Percentiles rank a stretch among this genome's conserved stretches.
Evolutionary conservation across 805 yeast species (phyloP).

Genomic region (Barnettozyma sucrosica): DNA sequence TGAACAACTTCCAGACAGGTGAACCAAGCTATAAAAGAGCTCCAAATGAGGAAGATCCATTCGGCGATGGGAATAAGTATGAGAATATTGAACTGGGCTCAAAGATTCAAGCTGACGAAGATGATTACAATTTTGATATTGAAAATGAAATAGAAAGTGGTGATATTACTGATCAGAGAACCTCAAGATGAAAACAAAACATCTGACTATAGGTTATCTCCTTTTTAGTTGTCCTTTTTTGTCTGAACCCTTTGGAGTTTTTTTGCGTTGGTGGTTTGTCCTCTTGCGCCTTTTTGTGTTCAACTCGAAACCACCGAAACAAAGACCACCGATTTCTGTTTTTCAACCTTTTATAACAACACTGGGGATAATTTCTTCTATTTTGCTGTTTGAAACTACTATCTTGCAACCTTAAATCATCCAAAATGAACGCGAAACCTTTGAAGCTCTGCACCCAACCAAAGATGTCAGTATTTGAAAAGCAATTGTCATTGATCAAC

Average conservation of each 20-base stretch:
- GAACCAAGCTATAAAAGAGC: slow-evolving; percentile 15
- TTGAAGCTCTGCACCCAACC: slow-evolving; percentile 13
- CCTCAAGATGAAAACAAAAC: background rate
- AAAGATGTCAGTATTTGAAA: slow-evolving; percentile 20
- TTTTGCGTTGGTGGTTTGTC: background rate
- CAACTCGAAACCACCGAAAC: background rate
- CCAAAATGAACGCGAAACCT: slow-evolving; percentile 4
- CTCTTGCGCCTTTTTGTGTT: background rate
- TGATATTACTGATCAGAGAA: background rate
- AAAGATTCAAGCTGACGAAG: background rate
- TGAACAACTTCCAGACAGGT: slow-evolving; percentile 15
- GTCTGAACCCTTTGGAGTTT: background rate
- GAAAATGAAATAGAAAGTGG: slow-evolving; percentile 16
- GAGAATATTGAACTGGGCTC: slow-evolving; percentile 22
- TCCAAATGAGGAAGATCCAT: slow-evolving; percentile 1
- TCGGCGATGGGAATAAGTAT: slow-evolving; percentile 8
- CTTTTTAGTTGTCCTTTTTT: too few relatives aligned
- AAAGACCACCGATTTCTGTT: background rate
- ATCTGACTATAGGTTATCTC: too few relatives aligned
- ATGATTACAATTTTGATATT: slow-evolving; percentile 17
- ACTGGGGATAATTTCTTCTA: background rate
- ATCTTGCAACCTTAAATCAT: background rate
- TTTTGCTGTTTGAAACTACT: background rate
- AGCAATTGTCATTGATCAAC: slow-evolving; percentile 15
- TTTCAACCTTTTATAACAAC: background rate